Evolutionary conservation across 2,329 filamentous ascomycete species (phyloP), one percentile per base, ranked within the genome.

Genomic region (Penicillium olsonii): DNA sequence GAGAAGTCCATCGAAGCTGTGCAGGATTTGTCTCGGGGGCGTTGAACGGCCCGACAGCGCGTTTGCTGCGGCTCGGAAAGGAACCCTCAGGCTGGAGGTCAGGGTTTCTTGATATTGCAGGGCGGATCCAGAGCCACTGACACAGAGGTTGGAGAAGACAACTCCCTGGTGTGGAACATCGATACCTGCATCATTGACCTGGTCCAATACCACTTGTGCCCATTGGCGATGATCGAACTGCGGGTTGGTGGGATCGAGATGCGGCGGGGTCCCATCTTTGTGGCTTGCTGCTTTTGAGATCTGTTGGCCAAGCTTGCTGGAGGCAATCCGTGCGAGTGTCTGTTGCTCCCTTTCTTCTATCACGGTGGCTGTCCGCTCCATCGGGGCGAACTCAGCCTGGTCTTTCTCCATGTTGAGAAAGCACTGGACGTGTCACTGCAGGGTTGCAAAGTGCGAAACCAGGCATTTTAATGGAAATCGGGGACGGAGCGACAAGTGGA

Each of bases 31-130:
- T 42, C 53, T 52, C 22, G 54, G 42, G 33, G 46, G 6, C 68
- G 75, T 10, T 62, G 65, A 42, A 66, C 72, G 52, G 67, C 68
- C 42, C 1, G 53, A 34, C 37, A 58, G 37, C 9, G 52, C 45
- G 45, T 47, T 38, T 1, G 42, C 31, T 1, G 48, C 51, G 7
- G 42, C 26, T 15, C 78, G 72, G 18, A 80, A 62, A 18, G 63
- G 63, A 20, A 57, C 42, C 5, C 47, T 52, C 27, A 65, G 45
- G 15, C 50, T 54, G 5, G 62, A 64, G 2, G 53, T 40, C 4
- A 65, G 33, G 15, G 59, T 65, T 29, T 65, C 54, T 46, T 65
- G 63, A 29, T 55, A 56, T 31, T 56, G 61, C 7, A 64, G 39
- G 3, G 59, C 50, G 2, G 58, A 56, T 11, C 63, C 63, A 2